These are phyloP conservation scores for Eucalyptus erythrocorys DNA, from an alignment of 345 rosid genomes.

Conservation along the genomic window DNA sequence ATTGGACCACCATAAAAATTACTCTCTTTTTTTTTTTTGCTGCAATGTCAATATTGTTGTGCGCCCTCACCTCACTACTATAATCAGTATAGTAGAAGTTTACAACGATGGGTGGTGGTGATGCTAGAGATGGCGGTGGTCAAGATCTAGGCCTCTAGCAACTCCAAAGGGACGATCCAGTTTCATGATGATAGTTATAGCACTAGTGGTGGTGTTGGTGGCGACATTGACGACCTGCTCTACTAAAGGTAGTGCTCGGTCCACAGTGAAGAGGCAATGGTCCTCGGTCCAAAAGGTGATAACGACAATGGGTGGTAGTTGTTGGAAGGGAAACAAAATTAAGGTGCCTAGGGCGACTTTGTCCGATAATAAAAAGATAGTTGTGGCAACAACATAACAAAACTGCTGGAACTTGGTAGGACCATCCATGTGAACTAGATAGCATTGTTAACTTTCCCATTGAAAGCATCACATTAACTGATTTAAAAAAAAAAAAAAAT, in stretches of 20 bases:
- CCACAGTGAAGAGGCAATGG: neutral
- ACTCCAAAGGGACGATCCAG: neutral
- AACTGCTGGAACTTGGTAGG: neutral
- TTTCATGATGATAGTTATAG: neutral
- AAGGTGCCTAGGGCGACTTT: neutral
- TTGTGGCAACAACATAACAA: neutral
- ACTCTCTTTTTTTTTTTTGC: neutral
- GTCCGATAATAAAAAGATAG: accelerated
- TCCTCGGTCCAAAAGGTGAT: neutral
- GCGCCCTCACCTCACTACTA: neutral
- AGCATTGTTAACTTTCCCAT: neutral
- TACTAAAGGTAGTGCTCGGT: neutral
- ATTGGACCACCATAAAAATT: neutral
- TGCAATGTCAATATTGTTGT: neutral
- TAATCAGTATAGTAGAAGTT: neutral
- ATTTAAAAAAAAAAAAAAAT: neutral
- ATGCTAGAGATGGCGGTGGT: neutral
- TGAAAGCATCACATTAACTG: neutral
- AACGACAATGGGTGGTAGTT: neutral
- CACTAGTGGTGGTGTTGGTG: neutral
- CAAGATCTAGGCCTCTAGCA: neutral
- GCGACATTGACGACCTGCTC: neutral
- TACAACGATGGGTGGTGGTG: neutral
- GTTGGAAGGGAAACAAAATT: neutral
- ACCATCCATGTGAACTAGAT: neutral